A percentile compares a stretch with the other conserved stretches of the same genome.
Conservation (phyloP, 306 rosid genomes). For the Alnus rubra region DNA sequence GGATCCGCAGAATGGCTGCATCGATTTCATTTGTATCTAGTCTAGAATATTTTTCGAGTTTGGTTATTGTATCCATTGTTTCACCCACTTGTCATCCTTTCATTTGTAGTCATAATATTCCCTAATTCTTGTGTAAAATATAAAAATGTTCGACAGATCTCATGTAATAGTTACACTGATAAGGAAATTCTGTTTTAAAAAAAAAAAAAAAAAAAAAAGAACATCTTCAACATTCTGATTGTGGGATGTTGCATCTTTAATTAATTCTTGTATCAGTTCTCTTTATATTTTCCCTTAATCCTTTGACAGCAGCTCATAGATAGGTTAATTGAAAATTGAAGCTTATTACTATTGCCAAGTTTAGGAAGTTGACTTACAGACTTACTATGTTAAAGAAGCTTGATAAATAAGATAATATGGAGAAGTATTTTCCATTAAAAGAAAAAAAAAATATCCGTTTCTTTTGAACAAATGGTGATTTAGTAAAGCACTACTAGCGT, state of each 20-base stretch:
- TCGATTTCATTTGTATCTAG: neutral
- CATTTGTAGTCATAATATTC: slow-evolving; percentile 12
- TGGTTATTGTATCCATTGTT: slow-evolving; percentile 23
- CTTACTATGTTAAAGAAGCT: neutral
- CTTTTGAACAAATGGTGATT: neutral
- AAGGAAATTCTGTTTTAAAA: too few species aligned
- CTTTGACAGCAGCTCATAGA: neutral
- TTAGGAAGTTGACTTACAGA: neutral
- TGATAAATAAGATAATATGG: neutral
- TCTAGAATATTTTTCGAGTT: neutral
- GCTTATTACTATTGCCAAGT: neutral
- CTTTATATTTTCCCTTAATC: neutral
- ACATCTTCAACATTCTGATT: neutral
- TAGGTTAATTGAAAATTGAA: neutral
- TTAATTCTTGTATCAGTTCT: neutral
- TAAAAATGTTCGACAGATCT: neutral
- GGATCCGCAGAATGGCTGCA: neutral
- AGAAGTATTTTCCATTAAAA: neutral
- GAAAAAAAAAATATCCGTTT: neutral
- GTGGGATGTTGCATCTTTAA: neutral
- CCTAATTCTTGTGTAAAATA: slow-evolving; percentile 1
- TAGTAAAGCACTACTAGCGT: neutral
- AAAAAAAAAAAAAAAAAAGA: neutral
- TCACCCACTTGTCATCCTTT: neutral
- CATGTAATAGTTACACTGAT: neutral